Evolutionary conservation across 1,284 basidiomycete genomes (phyloP).

Genomic region (Ustilago lituana): DNA sequence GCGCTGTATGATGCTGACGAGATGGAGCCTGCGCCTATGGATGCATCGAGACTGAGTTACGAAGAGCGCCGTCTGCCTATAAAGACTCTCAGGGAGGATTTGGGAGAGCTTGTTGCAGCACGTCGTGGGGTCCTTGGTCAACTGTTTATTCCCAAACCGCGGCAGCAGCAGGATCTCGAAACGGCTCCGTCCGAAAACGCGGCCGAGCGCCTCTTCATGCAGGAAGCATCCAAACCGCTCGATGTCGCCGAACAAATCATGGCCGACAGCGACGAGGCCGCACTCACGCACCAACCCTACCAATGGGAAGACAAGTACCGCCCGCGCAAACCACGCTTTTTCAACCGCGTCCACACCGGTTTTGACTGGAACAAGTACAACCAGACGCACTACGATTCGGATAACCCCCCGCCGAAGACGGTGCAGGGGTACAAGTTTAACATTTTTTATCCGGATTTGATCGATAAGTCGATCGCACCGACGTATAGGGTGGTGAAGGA

Average conservation of each 20-base stretch:
- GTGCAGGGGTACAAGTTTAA: constrained; percentile 92
- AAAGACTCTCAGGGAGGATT: constrained; percentile 39
- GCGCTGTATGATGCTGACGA: constrained; percentile 45
- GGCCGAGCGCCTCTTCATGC: constrained; percentile 52
- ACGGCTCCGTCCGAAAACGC: constrained; percentile 11
- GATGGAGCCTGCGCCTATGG: constrained; percentile 56
- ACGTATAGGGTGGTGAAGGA: constrained; percentile 85
- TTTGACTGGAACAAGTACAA: constrained; percentile 96
- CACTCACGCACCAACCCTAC: constrained; percentile 77
- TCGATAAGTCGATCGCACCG: constrained; percentile 95
- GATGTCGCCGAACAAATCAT: constrained; percentile 95
- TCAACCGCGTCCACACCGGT: constrained; percentile 99
- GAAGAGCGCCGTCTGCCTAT: constrained; percentile 50
- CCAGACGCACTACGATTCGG: constrained; percentile 66
- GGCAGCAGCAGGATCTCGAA: constrained; percentile 3
- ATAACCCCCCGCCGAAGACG: constrained; percentile 66
- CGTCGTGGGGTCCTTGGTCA: constrained; percentile 44
- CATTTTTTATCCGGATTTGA: constrained; percentile 93
- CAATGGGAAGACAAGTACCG: constrained; percentile 99
- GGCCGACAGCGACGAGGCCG: constrained; percentile 87
- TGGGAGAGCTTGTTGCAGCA: constrained; percentile 41
- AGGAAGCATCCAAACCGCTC: constrained; percentile 77
- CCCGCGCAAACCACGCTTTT: constrained; percentile 97
- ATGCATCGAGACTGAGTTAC: constrained; percentile 39
- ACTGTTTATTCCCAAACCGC: constrained; percentile 49